These are phyloP conservation scores for Cordyceps farinosa DNA, from an alignment of 2,329 filamentous ascomycete genomes.

Conservation along the genomic window DNA sequence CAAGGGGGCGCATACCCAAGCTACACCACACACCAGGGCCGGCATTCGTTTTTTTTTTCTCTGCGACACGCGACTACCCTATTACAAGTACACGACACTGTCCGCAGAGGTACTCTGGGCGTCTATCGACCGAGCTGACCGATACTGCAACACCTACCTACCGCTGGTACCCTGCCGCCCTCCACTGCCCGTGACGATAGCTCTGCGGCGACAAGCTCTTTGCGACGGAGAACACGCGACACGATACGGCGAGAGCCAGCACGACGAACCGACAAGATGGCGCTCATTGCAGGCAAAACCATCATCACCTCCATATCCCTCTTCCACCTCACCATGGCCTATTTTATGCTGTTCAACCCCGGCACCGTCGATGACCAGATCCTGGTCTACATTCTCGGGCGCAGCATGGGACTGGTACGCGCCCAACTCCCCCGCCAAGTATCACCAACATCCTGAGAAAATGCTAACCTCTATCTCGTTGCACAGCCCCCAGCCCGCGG, in stretches of 20 bases:
- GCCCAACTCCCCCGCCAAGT: neutral
- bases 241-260: neutral
- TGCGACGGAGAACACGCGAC: neutral
- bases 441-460: neutral
- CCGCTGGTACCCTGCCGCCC: neutral
- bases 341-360: constrained; percentile 77
- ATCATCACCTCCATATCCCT: constrained; percentile 79
- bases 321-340: constrained; percentile 79
- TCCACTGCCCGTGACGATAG: too few relatives aligned
- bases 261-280: constrained; percentile 52
- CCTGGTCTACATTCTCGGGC: constrained; percentile 75
- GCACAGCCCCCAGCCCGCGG: constrained; percentile 59
- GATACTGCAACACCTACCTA: too few relatives aligned
- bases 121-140: too few relatives aligned
- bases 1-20: neutral
- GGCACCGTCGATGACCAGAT: constrained; percentile 71
- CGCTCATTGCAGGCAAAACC: constrained; percentile 72
- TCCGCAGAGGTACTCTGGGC: neutral
- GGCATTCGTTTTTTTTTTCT: neutral
- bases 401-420: constrained; percentile 75
- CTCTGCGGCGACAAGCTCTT: neutral
- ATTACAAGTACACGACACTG: neutral
- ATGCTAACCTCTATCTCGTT: constrained; percentile 1
- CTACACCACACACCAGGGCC: neutral
- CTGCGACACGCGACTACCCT: neutral